Conservation (phyloP, 2,329 filamentous ascomycete genomes). For the Ophiostoma sp. region DNA sequence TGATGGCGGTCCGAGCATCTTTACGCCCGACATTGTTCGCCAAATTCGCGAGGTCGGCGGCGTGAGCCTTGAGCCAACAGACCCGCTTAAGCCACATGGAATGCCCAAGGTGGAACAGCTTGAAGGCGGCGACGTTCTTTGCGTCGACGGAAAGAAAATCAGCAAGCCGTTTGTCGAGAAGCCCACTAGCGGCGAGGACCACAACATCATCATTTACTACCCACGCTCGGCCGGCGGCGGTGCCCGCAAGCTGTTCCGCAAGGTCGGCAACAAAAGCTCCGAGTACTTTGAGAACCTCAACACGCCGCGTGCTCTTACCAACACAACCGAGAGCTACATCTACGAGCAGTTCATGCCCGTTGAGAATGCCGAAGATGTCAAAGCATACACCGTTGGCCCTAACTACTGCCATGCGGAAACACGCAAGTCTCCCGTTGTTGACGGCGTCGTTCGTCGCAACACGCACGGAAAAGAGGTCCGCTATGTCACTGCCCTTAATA, state of each 20-base stretch:
- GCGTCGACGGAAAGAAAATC: constrained; percentile 76
- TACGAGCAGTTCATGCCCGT: constrained; percentile 97
- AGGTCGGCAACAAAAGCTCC: constrained; percentile 98
- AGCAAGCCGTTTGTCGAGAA: constrained; percentile 98
- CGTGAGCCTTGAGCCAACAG: constrained; percentile 64
- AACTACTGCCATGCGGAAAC: constrained; percentile 95
- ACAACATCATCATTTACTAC: constrained; percentile 98
- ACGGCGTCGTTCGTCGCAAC: constrained; percentile 91
- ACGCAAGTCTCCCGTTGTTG: constrained; percentile 92
- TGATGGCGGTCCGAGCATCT: constrained; percentile 77
- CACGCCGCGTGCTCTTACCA: constrained; percentile 73
- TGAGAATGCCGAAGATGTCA: constrained; percentile 96
- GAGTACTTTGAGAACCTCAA: constrained; percentile 78
- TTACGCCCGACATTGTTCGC: constrained; percentile 73
- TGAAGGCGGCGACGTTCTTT: constrained; percentile 83
- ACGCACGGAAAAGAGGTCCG: constrained; percentile 95
- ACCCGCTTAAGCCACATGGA: constrained; percentile 49
- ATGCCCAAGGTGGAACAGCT: constrained; percentile 72
- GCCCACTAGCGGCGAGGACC: constrained; percentile 94
- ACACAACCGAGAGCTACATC: constrained; percentile 78
- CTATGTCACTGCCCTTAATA: constrained; percentile 80
- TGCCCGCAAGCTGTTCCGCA: constrained; percentile 86
- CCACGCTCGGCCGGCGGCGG: constrained; percentile 81
- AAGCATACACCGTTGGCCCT: constrained; percentile 93
- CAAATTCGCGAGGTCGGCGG: constrained; percentile 77